Evolutionary conservation across 1,284 basidiomycete species (phyloP).

Genomic region (Cryptococcus amylolentus): DNA sequence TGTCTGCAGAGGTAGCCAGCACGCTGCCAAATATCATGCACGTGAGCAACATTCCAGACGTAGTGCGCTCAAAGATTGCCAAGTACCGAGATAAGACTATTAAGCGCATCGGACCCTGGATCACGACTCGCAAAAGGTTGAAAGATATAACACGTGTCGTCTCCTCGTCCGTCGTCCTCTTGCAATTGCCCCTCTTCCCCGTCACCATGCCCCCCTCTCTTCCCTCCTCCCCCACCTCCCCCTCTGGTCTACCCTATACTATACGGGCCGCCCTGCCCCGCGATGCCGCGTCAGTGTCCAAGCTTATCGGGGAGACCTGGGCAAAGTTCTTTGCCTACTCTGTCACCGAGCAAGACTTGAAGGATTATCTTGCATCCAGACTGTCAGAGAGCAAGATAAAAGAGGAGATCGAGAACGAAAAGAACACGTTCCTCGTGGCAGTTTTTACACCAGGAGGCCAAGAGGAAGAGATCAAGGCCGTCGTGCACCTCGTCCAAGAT

Average conservation of each 20-base stretch:
- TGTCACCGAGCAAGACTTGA: neutral
- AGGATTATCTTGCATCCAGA: neutral
- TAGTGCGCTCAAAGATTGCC: too few relatives aligned
- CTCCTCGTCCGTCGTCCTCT: too few relatives aligned
- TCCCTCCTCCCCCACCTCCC: neutral
- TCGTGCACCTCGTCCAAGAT: slow-evolving; percentile 6
- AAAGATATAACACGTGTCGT: too few relatives aligned
- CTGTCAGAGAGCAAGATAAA: neutral
- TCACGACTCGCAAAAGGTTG: too few relatives aligned
- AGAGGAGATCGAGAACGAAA: neutral
- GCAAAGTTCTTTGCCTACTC: slow-evolving; percentile 12
- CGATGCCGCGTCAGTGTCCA: slow-evolving; percentile 9
- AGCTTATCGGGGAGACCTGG: slow-evolving; percentile 10
- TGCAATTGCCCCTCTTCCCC: too few relatives aligned
- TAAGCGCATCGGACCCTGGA: too few relatives aligned
- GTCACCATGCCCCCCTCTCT: neutral
- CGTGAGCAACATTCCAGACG: too few relatives aligned
- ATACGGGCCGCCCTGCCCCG: neutral
- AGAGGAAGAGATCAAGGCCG: slow-evolving; percentile 1
- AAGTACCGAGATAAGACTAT: too few relatives aligned
- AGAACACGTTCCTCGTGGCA: neutral
- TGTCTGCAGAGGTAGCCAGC: too few relatives aligned
- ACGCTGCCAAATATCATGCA: too few relatives aligned
- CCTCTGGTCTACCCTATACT: neutral
- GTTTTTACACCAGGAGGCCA: neutral